Conservation (phyloP, 2,329 filamentous ascomycete genomes). For the Diaporthe caulivora region DNA sequence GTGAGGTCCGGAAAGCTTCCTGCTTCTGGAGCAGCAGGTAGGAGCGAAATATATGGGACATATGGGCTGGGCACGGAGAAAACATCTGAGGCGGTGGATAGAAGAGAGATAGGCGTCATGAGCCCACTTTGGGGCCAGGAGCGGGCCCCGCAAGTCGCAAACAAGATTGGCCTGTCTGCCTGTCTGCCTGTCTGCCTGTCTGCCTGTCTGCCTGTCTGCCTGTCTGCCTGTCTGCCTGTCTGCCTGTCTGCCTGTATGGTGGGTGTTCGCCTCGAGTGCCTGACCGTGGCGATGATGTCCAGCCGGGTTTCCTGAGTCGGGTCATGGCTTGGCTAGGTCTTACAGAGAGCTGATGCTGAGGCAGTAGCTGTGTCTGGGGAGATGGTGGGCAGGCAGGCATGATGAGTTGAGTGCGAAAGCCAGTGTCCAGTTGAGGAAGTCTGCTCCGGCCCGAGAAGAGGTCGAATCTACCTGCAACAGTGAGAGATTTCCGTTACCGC, state of each 20-base stretch:
- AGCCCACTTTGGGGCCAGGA: conserved; percentile 1
- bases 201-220: no score
- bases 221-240: no score
- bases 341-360: neutral
- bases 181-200: no score
- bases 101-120: neutral
- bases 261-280: neutral
- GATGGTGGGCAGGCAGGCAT: conserved; percentile 4
- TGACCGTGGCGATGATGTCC: conserved; percentile 23
- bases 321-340: conserved; percentile 13
- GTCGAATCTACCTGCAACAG: conserved; percentile 26
- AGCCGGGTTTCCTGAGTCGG: conserved; percentile 20
- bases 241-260: no score
- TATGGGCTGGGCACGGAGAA: neutral
- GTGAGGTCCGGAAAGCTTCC: neutral
- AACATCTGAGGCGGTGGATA: conserved; percentile 20
- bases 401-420: conserved; percentile 12
- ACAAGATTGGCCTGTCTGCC: conserved; percentile 30
- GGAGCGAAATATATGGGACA: neutral
- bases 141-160: conserved; percentile 19
- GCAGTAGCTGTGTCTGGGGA: neutral
- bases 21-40: neutral
- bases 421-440: conserved; percentile 19
- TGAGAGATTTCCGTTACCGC: conserved; percentile 13
- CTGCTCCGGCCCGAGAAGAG: conserved; percentile 6